phyloP scores from a whole-genome alignment of 192 early-diverging fungal species.

The Rhizophagus clarus region DNA sequence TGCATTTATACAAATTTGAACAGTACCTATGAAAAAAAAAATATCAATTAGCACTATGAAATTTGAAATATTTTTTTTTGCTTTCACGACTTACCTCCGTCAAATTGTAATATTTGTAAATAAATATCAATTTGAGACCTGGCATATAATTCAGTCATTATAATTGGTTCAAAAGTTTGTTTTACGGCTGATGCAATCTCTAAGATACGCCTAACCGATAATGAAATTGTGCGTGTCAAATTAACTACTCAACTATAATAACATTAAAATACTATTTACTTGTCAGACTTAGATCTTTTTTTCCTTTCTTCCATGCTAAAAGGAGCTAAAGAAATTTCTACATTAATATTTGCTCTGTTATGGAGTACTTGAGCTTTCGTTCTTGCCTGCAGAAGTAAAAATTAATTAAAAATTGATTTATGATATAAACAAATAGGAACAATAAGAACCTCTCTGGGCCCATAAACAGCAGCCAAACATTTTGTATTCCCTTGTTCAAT shows the following conservation, averaged over 20 bases:
- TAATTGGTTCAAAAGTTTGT: slow-evolving; percentile 90
- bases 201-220: slow-evolving; percentile 64
- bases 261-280: slow-evolving; percentile 46
- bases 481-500: slow-evolving; percentile 97
- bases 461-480: slow-evolving; percentile 87
- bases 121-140: slow-evolving; percentile 93
- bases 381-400: slow-evolving; percentile 46
- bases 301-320: slow-evolving; percentile 90
- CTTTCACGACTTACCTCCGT: slow-evolving; percentile 67
- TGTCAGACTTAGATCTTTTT: slow-evolving; percentile 83
- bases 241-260: slow-evolving; percentile 10
- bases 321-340: slow-evolving; percentile 89
- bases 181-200: slow-evolving; percentile 84
- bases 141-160: slow-evolving; percentile 73
- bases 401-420: background rate
- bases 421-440: background rate
- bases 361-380: slow-evolving; percentile 56
- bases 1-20: slow-evolving; percentile 82
- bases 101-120: slow-evolving; percentile 90
- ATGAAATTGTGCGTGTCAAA: background rate
- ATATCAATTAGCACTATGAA: background rate
- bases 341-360: slow-evolving; percentile 80
- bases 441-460: slow-evolving; percentile 75
- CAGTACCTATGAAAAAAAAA: slow-evolving; percentile 36
- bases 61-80: background rate